phyloP scores from a whole-genome alignment of 768 basidiomycete species.

The Tephrocybe sp. region DNA sequence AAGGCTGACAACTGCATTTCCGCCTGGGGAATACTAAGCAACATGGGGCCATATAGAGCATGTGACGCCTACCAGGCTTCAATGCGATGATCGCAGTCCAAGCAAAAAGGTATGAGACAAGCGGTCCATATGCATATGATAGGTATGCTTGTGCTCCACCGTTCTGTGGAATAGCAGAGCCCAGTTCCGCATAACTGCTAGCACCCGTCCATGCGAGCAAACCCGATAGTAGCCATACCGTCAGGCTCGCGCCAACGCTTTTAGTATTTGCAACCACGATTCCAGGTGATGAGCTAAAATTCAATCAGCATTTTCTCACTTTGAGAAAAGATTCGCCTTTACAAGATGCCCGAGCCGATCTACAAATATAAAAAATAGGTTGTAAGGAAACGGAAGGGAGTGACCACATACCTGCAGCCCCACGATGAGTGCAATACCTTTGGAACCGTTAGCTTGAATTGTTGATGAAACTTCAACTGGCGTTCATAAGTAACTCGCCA shows the following conservation, averaged over 20 bases:
- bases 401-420: conserved; percentile 65
- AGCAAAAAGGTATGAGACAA: conserved; percentile 87
- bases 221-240: conserved; percentile 83
- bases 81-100: conserved; percentile 92
- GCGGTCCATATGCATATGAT: conserved; percentile 83
- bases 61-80: conserved; percentile 59
- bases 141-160: conserved; percentile 80
- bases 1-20: conserved; percentile 81
- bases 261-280: conserved; percentile 86
- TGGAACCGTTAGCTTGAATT: background rate
- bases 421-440: conserved; percentile 83
- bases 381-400: background rate
- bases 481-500: conserved; percentile 43
- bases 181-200: conserved; percentile 90
- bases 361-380: conserved; percentile 22
- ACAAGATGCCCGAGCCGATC: conserved; percentile 97
- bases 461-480: background rate
- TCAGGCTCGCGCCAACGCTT: conserved; percentile 85
- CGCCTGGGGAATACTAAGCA: conserved; percentile 37
- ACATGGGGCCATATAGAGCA: background rate
- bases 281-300: conserved; percentile 80
- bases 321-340: conserved; percentile 20
- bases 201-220: conserved; percentile 93
- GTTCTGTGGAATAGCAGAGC: conserved; percentile 80
- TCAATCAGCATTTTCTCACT: conserved; percentile 3